phyloP scores from a whole-genome alignment of 148 eudicot species.

The Silene latifolia region DNA sequence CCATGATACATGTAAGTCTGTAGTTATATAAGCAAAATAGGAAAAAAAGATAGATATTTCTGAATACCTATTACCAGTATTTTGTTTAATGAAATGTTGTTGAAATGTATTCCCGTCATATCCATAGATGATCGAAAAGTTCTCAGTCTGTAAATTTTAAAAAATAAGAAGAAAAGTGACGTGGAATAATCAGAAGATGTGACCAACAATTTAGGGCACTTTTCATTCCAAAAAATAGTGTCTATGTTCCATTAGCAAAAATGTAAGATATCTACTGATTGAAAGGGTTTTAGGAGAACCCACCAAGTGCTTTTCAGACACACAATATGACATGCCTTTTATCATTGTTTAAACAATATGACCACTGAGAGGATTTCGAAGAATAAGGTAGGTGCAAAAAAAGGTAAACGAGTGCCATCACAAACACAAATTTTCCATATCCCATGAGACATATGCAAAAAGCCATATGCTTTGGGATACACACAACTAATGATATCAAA shows the following conservation, averaged over 20 bases:
- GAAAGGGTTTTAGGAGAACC: neutral
- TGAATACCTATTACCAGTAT: constrained; percentile 43
- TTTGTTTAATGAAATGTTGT: constrained; percentile 50
- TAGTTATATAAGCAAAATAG: neutral
- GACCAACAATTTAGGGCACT: neutral
- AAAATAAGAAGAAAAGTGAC: neutral
- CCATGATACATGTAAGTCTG: neutral
- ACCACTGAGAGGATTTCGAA: neutral
- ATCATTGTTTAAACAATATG: neutral
- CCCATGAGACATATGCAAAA: no score
- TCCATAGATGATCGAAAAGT: constrained; percentile 60
- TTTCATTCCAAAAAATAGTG: neutral
- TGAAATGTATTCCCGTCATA: constrained; percentile 62
- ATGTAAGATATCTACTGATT: neutral
- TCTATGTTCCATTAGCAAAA: neutral
- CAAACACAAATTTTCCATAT: neutral
- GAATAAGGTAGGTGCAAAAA: neutral
- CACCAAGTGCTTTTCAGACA: neutral
- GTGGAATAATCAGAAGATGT: neutral
- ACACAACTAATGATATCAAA: no score
- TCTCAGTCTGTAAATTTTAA: constrained; percentile 50
- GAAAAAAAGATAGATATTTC: constrained; percentile 17
- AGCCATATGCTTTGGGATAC: no score
- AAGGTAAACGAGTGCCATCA: neutral
- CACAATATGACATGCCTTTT: neutral